These are phyloP conservation scores for Fusarium sp. DNA, from an alignment of 2,329 filamentous ascomycete genomes.

Conservation along the genomic window DNA sequence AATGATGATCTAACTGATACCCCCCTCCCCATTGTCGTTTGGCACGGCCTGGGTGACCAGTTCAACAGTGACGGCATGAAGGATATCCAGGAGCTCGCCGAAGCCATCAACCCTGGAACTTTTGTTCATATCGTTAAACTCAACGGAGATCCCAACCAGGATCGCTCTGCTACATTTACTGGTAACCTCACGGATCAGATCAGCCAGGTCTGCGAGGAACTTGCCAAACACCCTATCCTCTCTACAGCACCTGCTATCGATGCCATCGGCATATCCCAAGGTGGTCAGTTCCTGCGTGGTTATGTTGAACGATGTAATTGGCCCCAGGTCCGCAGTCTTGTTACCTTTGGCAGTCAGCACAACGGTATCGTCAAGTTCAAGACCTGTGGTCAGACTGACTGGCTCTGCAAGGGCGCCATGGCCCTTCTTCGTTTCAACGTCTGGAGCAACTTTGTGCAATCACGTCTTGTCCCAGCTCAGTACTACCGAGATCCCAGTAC, in stretches of 20 bases:
- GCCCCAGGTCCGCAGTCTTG: conserved; percentile 79
- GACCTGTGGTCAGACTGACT: conserved; percentile 77
- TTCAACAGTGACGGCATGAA: conserved; percentile 82
- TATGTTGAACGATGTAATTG: conserved; percentile 89
- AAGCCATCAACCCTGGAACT: conserved; percentile 82
- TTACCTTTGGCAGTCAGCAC: conserved; percentile 92
- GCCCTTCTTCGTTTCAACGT: conserved; percentile 82
- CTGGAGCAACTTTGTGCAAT: conserved; percentile 84
- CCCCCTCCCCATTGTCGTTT: conserved; percentile 91
- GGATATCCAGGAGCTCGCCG: conserved; percentile 76
- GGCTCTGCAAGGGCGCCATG: conserved; percentile 84
- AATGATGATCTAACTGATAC: conserved; percentile 63
- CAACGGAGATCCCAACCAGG: conserved; percentile 71
- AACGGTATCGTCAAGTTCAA: conserved; percentile 91
- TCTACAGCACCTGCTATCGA: conserved; percentile 86
- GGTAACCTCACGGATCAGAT: conserved; percentile 89
- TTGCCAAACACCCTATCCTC: conserved; percentile 81
- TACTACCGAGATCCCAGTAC: conserved; percentile 81
- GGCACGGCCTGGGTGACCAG: conserved; percentile 86
- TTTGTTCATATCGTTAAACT: conserved; percentile 85
- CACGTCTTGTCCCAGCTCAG: conserved; percentile 87
- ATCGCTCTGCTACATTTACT: conserved; percentile 88
- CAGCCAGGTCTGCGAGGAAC: conserved; percentile 78
- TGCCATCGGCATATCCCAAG: conserved; percentile 94
- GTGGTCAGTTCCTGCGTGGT: conserved; percentile 93